A percentile compares a stretch with the other conserved stretches of the same genome.
phyloP scores from a whole-genome alignment of 495 filamentous ascomycete genomes.

The Entonaema liquescens region DNA sequence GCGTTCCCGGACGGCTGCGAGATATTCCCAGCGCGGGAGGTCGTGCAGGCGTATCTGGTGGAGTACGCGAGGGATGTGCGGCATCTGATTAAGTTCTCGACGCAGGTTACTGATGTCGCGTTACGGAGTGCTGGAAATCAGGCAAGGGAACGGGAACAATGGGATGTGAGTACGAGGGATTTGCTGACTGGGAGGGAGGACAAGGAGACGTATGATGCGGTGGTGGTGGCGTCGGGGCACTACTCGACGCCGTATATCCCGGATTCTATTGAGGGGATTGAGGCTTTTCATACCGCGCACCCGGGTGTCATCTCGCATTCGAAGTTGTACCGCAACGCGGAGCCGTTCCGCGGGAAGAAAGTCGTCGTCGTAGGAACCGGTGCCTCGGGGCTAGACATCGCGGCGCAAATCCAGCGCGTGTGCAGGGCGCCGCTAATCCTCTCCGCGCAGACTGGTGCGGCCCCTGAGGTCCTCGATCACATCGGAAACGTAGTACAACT shows the following conservation, averaged over 20 bases:
- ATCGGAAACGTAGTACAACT: constrained; percentile 48
- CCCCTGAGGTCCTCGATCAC: constrained; percentile 43
- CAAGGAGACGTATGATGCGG: constrained; percentile 73
- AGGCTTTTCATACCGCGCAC: constrained; percentile 63
- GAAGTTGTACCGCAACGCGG: constrained; percentile 75
- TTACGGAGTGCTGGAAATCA: constrained; percentile 20
- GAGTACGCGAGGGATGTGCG: constrained; percentile 73
- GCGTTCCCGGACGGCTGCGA: constrained; percentile 66
- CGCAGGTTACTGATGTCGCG: constrained; percentile 49
- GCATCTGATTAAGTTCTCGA: constrained; percentile 55
- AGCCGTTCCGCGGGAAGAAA: constrained; percentile 61
- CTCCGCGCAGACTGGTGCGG: constrained; percentile 50
- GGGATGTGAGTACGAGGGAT: constrained; percentile 58
- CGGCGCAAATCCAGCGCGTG: constrained; percentile 70
- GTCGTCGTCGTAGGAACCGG: constrained; percentile 79
- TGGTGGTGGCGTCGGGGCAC: constrained; percentile 86
- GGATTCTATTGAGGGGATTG: constrained; percentile 48
- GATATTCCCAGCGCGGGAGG: constrained; percentile 75
- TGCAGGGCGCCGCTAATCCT: constrained; percentile 54
- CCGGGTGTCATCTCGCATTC: constrained; percentile 79
- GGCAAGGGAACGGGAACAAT: constrained; percentile 45
- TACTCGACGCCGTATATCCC: constrained; percentile 79
- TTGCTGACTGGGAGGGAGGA: constrained; percentile 45
- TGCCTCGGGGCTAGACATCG: constrained; percentile 83
- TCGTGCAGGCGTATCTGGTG: constrained; percentile 76